Evolutionary conservation across 129 eudicot genomes (phyloP), one percentile per base, ranked within the genome.

Genomic region (Gnaphalium uliginosum): DNA sequence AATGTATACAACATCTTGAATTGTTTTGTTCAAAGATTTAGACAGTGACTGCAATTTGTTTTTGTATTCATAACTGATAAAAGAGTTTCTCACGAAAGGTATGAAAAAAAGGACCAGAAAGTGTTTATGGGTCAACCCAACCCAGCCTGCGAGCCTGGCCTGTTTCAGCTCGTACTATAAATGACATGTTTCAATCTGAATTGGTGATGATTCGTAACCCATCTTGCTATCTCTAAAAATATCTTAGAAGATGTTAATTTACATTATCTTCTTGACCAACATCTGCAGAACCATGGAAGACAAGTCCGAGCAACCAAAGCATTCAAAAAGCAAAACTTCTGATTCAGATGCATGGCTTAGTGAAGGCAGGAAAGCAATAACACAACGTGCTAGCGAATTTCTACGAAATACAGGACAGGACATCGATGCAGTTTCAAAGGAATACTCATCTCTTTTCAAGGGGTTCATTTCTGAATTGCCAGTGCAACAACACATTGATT

Each of bases 401-500:
- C 90, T 95, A 29, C 76, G 81, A 66, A 84, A 81, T 62, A 91
- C 84, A 70, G 96, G 90, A 69, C 90, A 84, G 72, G 99, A 95
- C 61, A 78, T 95, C 4, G 95, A 91, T 67, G 83, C 81, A 25
- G 80, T 89, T 65, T 82, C 90, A 24, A 91, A 86, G 80, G 96
- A 91, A 78, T 95, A 95, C 67, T 89, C 99, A 18, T 81, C 89
- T 17, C 81, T 91, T 62, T 90, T 95, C 70, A 86, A 80, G 33
- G 99, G 90, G 27, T 95, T 95, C 66, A 87, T 95, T 75, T 91
- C 96, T 70, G 89, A 91, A 71, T 78, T 95, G 83, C 99, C 97
- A 6, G 80, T 95, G 43, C 99, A 95, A 69, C 94, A 89, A 66
- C 97, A 95, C 69, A 76, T 89, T 72, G 97, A 95, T 72, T 53